phyloP scores from a whole-genome alignment of 495 filamentous ascomycete species.

The Lasiosphaeria miniovina region DNA sequence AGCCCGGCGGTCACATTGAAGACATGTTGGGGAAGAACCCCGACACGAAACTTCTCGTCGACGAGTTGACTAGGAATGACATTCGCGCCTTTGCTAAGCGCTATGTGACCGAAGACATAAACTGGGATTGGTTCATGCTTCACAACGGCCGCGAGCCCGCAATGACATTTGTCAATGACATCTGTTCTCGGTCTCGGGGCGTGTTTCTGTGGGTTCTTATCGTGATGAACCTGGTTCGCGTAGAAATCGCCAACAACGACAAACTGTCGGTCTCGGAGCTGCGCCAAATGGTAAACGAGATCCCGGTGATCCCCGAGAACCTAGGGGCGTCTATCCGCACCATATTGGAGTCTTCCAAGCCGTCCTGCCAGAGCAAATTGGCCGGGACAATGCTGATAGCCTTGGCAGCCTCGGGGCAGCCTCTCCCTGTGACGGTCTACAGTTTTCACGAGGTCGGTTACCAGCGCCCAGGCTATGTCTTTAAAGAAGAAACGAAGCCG shows the following conservation, averaged over 20 bases:
- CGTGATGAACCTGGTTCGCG: conserved; percentile 28
- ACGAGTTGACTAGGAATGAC: conserved; percentile 30
- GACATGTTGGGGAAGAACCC: conserved; percentile 33
- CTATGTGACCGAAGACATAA: conserved; percentile 4
- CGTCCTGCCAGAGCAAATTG: conserved; percentile 13
- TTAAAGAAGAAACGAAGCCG: background rate
- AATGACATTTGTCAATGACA: background rate
- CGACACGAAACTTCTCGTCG: conserved; percentile 15
- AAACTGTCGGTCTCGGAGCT: background rate
- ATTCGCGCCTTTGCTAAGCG: conserved; percentile 17
- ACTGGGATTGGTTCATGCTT: conserved; percentile 1
- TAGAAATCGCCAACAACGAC: conserved; percentile 34
- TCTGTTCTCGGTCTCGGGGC: conserved; percentile 19
- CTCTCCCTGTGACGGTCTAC: conserved; percentile 15
- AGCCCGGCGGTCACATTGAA: conserved; percentile 45
- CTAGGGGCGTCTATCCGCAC: conserved; percentile 27
- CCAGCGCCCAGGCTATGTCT: conserved; percentile 11
- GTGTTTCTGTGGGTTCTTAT: conserved; percentile 46
- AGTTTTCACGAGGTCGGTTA: conserved; percentile 13
- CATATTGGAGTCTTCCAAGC: conserved; percentile 18
- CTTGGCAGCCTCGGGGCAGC: background rate
- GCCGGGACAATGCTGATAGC: conserved; percentile 17
- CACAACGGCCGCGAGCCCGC: background rate
- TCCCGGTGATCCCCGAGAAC: conserved; percentile 30
- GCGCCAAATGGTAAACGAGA: conserved; percentile 17